phyloP scores from a whole-genome alignment of 2,329 filamentous ascomycete species.

The Penicillium sp. region DNA sequence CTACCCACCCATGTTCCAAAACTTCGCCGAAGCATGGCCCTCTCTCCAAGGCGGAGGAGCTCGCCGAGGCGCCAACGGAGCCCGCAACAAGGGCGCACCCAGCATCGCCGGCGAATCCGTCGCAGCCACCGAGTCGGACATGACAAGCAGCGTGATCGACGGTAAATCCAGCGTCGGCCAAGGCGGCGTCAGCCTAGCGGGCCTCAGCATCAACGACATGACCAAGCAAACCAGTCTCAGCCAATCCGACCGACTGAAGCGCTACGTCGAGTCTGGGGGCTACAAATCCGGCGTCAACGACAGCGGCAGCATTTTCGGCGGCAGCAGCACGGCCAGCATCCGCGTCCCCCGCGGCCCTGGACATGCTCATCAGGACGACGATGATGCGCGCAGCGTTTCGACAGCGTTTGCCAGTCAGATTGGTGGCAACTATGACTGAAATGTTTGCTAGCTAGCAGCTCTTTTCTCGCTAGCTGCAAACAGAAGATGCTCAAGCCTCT shows the following conservation, averaged over 20 bases:
- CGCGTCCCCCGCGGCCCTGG: slow-evolving; percentile 46
- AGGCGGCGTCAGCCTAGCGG: slow-evolving; percentile 83
- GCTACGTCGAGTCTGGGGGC: slow-evolving; percentile 84
- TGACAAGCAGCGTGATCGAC: slow-evolving; percentile 71
- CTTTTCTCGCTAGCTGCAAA: no score
- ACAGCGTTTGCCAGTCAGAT: slow-evolving; percentile 96
- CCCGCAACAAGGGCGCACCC: slow-evolving; percentile 63
- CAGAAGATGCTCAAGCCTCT: background rate
- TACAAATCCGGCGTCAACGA: slow-evolving; percentile 51
- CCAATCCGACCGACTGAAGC: slow-evolving; percentile 86
- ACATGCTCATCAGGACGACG: slow-evolving; percentile 59
- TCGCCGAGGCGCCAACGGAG: slow-evolving; percentile 58
- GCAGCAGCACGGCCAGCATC: slow-evolving; percentile 53
- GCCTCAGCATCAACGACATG: slow-evolving; percentile 69
- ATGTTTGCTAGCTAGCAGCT: background rate
- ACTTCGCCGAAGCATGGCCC: slow-evolving; percentile 89
- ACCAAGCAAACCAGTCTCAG: slow-evolving; percentile 70
- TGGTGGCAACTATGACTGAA: slow-evolving; percentile 63
- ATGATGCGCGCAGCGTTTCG: slow-evolving; percentile 92
- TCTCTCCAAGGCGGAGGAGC: slow-evolving; percentile 60
- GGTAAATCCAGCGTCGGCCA: slow-evolving; percentile 64
- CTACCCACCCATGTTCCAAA: slow-evolving; percentile 93
- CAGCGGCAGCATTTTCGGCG: slow-evolving; percentile 63
- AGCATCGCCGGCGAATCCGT: slow-evolving; percentile 90
- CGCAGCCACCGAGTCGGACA: slow-evolving; percentile 84